phyloP scores from a whole-genome alignment of 2,329 filamentous ascomycete genomes.

The Aspergillus tubingensis region DNA sequence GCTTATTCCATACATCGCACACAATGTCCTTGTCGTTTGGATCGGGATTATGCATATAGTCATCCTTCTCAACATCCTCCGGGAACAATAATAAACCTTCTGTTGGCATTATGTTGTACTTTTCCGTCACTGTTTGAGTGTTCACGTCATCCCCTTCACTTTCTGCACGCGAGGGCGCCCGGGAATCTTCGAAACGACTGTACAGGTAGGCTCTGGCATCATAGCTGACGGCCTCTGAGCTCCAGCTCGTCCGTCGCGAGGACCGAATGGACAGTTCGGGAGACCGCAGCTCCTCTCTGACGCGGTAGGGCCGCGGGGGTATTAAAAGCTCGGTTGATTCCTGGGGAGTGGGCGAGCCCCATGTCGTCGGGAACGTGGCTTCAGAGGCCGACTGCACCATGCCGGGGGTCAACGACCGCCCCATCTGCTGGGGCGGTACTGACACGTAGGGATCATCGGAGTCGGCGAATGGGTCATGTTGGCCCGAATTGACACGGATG shows the following conservation, averaged over 20 bases:
- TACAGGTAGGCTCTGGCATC: slow-evolving; percentile 53
- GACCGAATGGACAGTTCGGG: slow-evolving; percentile 55
- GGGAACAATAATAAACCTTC: slow-evolving; percentile 68
- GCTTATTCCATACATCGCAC: slow-evolving; percentile 65
- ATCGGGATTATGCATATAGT: slow-evolving; percentile 71
- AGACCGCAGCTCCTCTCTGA: slow-evolving; percentile 51
- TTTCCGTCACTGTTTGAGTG: slow-evolving; percentile 72
- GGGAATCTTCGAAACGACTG: slow-evolving; percentile 63
- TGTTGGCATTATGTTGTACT: slow-evolving; percentile 71
- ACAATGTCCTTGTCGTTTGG: slow-evolving; percentile 63
- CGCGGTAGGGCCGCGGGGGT: slow-evolving; percentile 50
- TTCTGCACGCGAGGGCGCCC: slow-evolving; percentile 59
- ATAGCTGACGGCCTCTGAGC: slow-evolving; percentile 58
- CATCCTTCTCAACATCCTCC: slow-evolving; percentile 73
- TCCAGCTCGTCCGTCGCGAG: slow-evolving; percentile 66
- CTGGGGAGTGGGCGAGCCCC: slow-evolving; percentile 55
- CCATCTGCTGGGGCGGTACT: slow-evolving; percentile 24
- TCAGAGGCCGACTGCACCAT: slow-evolving; percentile 26
- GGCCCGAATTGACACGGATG: slow-evolving; percentile 65
- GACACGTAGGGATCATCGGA: slow-evolving; percentile 32
- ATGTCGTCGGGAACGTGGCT: slow-evolving; percentile 38
- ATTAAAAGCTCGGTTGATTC: slow-evolving; percentile 43
- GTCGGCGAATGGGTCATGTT: slow-evolving; percentile 53
- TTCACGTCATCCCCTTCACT: slow-evolving; percentile 68
- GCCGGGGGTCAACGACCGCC: slow-evolving; percentile 24